Conservation (phyloP, 768 basidiomycete species). For the Punctularia strigosozonata region DNA sequence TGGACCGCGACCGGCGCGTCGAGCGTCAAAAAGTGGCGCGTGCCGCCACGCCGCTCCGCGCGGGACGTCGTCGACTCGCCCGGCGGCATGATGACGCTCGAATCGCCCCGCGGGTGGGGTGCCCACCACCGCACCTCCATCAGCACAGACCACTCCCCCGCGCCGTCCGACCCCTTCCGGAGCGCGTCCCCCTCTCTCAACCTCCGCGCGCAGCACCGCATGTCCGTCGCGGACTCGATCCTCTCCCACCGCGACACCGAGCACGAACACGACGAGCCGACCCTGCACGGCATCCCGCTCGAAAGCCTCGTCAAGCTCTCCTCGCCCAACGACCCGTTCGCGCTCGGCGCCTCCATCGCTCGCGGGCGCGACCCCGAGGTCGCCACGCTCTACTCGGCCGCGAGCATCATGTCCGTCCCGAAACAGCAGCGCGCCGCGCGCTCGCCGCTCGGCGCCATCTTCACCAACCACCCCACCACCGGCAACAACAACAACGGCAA, state of each 20-base stretch:
- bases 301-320: constrained; percentile 57
- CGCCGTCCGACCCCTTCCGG: constrained; percentile 6
- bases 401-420: constrained; percentile 64
- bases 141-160: constrained; percentile 5
- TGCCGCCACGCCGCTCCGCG: constrained; percentile 37
- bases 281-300: constrained; percentile 55
- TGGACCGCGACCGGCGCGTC: constrained; percentile 89
- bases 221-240: constrained; percentile 13
- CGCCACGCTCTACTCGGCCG: constrained; percentile 79
- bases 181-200: neutral
- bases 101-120: constrained; percentile 10
- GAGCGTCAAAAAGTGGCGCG: constrained; percentile 71
- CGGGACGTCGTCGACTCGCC: constrained; percentile 13
- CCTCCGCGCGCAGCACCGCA: constrained; percentile 5
- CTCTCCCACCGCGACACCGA: constrained; percentile 8
- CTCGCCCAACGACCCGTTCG: constrained; percentile 45
- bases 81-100: constrained; percentile 4
- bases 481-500: constrained; percentile 10
- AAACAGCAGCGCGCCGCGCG: constrained; percentile 24
- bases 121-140: constrained; percentile 5
- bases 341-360: constrained; percentile 32
- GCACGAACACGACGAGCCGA: constrained; percentile 19
- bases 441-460: constrained; percentile 23
- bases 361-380: constrained; percentile 62
- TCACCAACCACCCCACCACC: constrained; percentile 17